Evolutionary conservation across 768 basidiomycete genomes (phyloP).

Genomic region (Suillus spraguei): DNA sequence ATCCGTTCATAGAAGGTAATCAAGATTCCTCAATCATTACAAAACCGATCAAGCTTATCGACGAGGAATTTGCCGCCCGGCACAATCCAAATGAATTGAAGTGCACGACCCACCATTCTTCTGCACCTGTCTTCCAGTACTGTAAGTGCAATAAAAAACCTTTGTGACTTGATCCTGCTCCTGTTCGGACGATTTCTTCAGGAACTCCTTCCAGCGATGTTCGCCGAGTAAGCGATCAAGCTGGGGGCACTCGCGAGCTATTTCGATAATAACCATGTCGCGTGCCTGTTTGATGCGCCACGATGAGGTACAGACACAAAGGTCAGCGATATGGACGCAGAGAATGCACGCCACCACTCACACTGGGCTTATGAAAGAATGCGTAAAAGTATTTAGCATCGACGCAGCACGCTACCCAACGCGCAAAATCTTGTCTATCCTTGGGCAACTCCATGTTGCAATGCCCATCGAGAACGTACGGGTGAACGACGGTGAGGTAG

Average conservation of each 20-base stretch:
- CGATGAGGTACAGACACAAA: not conserved
- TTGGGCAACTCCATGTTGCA: conserved; percentile 42
- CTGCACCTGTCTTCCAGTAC: conserved; percentile 43
- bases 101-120: conserved; percentile 40
- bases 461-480: conserved; percentile 40
- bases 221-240: conserved; percentile 43
- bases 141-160: conserved; percentile 44
- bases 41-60: not conserved
- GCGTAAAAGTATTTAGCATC: conserved; percentile 38
- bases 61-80: not conserved
- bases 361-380: conserved; percentile 47
- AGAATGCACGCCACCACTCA: conserved; percentile 26
- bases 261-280: conserved; percentile 48
- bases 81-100: not conserved
- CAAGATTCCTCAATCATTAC: not conserved
- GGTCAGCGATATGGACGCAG: not conserved
- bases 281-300: conserved; percentile 34
- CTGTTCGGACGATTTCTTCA: conserved; percentile 33
- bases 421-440: conserved; percentile 41
- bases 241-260: conserved; percentile 32
- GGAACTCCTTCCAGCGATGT: conserved; percentile 45
- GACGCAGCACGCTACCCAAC: conserved; percentile 47
- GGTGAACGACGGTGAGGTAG: conserved; percentile 47
- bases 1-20: conserved; percentile 4
- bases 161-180: conserved; percentile 30